Evolutionary conservation across 164 flowering plant genomes (phyloP), one percentile per base, ranked within the genome.

Genomic region (Stephania yunnanensis): DNA sequence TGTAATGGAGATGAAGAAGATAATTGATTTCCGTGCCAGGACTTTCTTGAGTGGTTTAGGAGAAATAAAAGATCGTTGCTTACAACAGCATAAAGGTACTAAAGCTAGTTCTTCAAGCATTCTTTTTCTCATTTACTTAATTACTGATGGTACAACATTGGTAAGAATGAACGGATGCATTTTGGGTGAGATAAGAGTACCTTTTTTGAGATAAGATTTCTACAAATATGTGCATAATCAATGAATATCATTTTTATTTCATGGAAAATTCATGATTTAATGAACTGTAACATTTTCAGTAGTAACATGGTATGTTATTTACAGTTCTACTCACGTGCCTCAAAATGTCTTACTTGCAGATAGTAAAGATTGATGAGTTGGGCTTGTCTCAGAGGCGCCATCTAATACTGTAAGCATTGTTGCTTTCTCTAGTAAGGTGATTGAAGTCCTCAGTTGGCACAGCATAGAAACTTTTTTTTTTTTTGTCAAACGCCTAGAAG

Each of bases 11-110:
- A 36, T 67, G 36, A 67, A 67, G 36, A 67, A 67, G 69, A 67
- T 10, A 29, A 67, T 67, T 5, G 42, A 67, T 31, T 67, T 6
- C 69, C 29, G 76, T 61, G 71, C 20, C 69, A 69, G 81, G 73
- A 73, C 74, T 69, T 53, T 74, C 15, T 30, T 30, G 64, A 64
- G 25, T 13, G 44, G 45, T 8, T 52, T 30, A 67, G 70, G 42
- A 25, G 70, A 12, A 30, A 25, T 67, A 36, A 67, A 15, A 36
- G 10, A 36, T 67, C 70, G 15, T 20, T 67, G 44, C 70, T 67
- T 67, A 15, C 42, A 30, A 67, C 70, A 30, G 10, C 70, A 36
- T 29, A 67, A 67, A 67, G 70, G 44, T 67, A 67, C 70, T 7
- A 25, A 20, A 30, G 44, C 30, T 7, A 67, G 5, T 67, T 12